Evolutionary conservation across 164 flowering plant species (phyloP).

Genomic region (Umbellularia californica): DNA sequence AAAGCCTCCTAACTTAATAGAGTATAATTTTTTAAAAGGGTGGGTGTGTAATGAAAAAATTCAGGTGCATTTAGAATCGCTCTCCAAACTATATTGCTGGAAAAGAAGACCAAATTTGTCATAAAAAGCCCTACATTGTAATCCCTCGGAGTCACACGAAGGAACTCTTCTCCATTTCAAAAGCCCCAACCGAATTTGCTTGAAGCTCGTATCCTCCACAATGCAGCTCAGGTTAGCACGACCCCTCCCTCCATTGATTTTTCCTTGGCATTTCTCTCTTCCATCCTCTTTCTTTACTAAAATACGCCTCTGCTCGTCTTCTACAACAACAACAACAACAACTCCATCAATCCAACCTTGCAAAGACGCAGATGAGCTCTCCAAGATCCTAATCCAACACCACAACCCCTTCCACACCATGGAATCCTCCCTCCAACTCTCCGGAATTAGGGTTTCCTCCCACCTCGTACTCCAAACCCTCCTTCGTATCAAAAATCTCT

Average conservation of each 20-base stretch:
- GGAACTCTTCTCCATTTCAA: too few relatives aligned
- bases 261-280: not conserved
- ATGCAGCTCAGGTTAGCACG: conserved; percentile 2
- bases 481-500: conserved; percentile 53
- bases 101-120: too few relatives aligned
- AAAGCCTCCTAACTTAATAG: too few relatives aligned
- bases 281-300: not conserved
- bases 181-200: not conserved
- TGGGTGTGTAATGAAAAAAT: too few relatives aligned
- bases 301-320: conserved; percentile 6
- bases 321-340: not conserved
- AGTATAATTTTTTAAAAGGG: too few relatives aligned
- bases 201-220: not conserved
- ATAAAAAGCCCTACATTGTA: too few relatives aligned
- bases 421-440: conserved; percentile 83
- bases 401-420: conserved; percentile 90
- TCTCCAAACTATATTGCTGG: too few relatives aligned
- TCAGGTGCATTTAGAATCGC: too few relatives aligned
- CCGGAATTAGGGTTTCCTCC: conserved; percentile 54
- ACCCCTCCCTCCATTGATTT: not conserved
- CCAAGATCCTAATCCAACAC: conserved; percentile 60
- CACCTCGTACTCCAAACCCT: conserved; percentile 69
- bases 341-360: conserved; percentile 37
- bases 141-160: too few relatives aligned
- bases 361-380: conserved; percentile 56